Evolutionary conservation across 1,284 basidiomycete genomes (phyloP).

Genomic region (Ceratobasidium sp.): DNA sequence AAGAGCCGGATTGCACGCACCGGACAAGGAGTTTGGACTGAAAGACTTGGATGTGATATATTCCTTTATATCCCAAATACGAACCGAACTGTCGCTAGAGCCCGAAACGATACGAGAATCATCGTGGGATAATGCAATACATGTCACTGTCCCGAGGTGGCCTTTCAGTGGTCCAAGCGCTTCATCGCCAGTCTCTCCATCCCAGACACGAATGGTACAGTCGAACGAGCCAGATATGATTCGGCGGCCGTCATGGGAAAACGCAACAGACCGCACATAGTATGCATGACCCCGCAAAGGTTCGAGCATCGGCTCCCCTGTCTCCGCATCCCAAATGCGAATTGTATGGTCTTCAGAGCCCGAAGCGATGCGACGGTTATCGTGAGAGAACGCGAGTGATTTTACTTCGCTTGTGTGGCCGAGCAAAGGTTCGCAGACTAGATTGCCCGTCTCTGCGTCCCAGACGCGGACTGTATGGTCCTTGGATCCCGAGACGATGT

Average conservation of each 20-base stretch:
- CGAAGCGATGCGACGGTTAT: constrained; percentile 13
- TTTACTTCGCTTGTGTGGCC: background rate
- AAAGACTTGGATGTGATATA: too few relatives aligned
- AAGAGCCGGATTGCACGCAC: background rate
- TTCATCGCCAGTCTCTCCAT: constrained; percentile 19
- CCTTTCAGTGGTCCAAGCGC: background rate
- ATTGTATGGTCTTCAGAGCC: constrained; percentile 35
- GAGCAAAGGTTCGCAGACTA: background rate
- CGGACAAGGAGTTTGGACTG: background rate
- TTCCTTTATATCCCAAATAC: background rate
- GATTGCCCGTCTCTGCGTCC: background rate
- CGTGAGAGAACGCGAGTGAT: too few relatives aligned
- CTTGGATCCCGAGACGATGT: too few relatives aligned
- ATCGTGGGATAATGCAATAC: background rate
- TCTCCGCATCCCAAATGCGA: constrained; percentile 24
- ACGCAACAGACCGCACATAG: constrained; percentile 38
- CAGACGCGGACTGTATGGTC: too few relatives aligned
- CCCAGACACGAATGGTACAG: constrained; percentile 43
- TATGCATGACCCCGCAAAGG: background rate
- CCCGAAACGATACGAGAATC: constrained; percentile 11
- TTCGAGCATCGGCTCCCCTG: background rate
- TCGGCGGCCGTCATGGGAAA: background rate
- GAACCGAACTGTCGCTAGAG: background rate
- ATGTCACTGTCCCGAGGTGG: constrained; percentile 54
- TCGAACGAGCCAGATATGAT: constrained; percentile 45